Conservation (phyloP, 2,329 filamentous ascomycete species). For the Fusarium torulosum region DNA sequence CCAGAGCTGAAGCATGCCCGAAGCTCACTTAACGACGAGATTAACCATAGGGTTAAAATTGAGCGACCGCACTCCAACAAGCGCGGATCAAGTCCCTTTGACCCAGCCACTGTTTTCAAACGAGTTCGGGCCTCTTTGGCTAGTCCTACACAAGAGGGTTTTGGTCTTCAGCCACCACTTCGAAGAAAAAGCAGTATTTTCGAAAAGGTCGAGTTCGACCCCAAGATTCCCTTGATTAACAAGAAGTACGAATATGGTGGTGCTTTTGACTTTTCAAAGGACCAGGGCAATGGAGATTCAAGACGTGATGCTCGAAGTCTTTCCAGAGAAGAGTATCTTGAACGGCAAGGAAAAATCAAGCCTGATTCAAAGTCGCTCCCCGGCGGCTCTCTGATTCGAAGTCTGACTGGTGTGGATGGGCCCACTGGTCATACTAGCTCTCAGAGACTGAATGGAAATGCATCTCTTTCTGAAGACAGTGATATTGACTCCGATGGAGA, state of each 20-base stretch:
- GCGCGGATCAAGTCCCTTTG: conserved; percentile 68
- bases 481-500: conserved; percentile 69
- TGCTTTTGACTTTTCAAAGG: conserved; percentile 61
- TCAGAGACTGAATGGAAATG: conserved; percentile 52
- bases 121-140: conserved; percentile 64
- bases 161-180: conserved; percentile 40
- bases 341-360: conserved; percentile 60
- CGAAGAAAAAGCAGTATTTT: conserved; percentile 62
- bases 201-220: conserved; percentile 67
- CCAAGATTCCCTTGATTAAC: conserved; percentile 65
- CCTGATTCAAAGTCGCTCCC: conserved; percentile 51
- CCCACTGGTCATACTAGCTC: conserved; percentile 52
- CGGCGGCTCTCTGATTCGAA: conserved; percentile 45
- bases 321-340: conserved; percentile 63
- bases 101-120: conserved; percentile 70
- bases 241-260: conserved; percentile 71
- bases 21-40: conserved; percentile 63
- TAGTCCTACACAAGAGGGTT: conserved; percentile 36
- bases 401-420: conserved; percentile 46
- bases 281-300: conserved; percentile 48
- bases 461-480: conserved; percentile 62
- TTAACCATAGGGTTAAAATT: conserved; percentile 49
- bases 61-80: conserved; percentile 56
- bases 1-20: conserved; percentile 70
- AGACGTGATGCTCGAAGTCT: conserved; percentile 53